Evolutionary conservation across 2,329 filamentous ascomycete genomes (phyloP).

Genomic region (Cladosporium phlei): DNA sequence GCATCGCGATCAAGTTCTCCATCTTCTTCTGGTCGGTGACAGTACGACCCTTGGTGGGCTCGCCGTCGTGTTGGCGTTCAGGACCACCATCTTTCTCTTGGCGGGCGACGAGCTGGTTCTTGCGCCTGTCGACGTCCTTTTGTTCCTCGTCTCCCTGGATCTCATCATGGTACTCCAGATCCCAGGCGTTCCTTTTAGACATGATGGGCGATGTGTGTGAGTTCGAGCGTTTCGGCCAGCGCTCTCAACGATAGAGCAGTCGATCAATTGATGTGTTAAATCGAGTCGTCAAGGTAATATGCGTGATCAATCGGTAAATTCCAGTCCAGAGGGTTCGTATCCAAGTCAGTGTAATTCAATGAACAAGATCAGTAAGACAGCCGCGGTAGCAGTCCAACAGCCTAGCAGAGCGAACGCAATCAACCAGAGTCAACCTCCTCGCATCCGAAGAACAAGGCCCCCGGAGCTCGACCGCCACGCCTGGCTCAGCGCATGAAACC

Average conservation of each 20-base stretch:
- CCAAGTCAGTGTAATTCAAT: too few species aligned
- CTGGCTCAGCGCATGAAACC: constrained; percentile 6
- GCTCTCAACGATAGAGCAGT: neutral
- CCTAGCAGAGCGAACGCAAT: neutral
- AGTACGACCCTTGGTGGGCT: constrained; percentile 35
- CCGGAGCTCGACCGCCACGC: neutral
- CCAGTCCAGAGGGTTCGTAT: too few species aligned
- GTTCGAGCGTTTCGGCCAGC: neutral
- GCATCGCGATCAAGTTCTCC: constrained; percentile 33
- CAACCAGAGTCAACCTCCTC: neutral
- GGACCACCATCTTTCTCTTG: constrained; percentile 23
- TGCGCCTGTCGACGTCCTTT: constrained; percentile 16
- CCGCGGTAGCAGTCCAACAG: neutral
- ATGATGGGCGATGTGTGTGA: neutral
- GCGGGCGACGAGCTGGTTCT: constrained; percentile 24
- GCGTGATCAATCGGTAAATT: neutral
- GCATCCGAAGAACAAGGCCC: too few species aligned
- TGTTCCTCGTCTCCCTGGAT: constrained; percentile 3
- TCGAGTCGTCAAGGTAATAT: neutral
- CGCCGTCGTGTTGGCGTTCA: constrained; percentile 18
- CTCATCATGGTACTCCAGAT: constrained; percentile 9
- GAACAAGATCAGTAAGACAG: neutral
- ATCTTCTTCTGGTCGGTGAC: constrained; percentile 45
- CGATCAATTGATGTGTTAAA: neutral
- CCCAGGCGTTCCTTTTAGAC: constrained; percentile 4